Evolutionary conservation across 768 basidiomycete species (phyloP).

Genomic region (Galerina marginata): DNA sequence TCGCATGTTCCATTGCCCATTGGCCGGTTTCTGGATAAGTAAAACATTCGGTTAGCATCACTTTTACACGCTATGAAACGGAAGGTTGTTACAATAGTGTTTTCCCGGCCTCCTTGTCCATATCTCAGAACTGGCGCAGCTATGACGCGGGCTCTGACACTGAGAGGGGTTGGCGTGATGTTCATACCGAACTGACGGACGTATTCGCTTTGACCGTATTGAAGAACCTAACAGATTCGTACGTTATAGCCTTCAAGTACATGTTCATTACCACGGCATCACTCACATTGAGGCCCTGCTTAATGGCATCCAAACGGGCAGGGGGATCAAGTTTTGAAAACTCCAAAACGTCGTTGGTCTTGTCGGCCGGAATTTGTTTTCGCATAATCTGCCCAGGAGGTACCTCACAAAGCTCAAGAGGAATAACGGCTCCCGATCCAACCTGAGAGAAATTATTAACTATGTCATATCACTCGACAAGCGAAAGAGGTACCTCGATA

Average conservation of each 20-base stretch:
- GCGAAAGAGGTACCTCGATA: constrained; percentile 55
- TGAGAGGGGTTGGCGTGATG: constrained; percentile 57
- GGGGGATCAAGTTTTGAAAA: constrained; percentile 71
- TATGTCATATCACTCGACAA: not conserved
- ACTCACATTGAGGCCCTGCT: constrained; percentile 21
- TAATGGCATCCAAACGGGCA: constrained; percentile 51
- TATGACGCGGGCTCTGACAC: constrained; percentile 64
- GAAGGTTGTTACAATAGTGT: constrained; percentile 29
- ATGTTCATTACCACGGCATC: not conserved
- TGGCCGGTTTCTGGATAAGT: constrained; percentile 51
- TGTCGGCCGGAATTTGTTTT: constrained; percentile 72
- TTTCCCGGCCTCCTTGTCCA: constrained; percentile 56
- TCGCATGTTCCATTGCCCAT: constrained; percentile 83
- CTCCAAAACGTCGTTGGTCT: constrained; percentile 66
- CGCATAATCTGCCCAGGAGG: constrained; percentile 72
- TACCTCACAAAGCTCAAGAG: constrained; percentile 71
- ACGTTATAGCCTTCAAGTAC: constrained; percentile 12
- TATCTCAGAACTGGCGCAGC: constrained; percentile 57
- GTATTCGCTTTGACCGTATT: constrained; percentile 77
- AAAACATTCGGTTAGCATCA: constrained; percentile 39
- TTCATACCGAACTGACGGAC: constrained; percentile 73
- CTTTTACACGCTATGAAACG: not conserved
- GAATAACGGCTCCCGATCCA: constrained; percentile 66
- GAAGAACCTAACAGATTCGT: constrained; percentile 54
- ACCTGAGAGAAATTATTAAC: constrained; percentile 46